phyloP scores from a whole-genome alignment of 1,284 basidiomycete genomes.

The Cryptococcus sp. region DNA sequence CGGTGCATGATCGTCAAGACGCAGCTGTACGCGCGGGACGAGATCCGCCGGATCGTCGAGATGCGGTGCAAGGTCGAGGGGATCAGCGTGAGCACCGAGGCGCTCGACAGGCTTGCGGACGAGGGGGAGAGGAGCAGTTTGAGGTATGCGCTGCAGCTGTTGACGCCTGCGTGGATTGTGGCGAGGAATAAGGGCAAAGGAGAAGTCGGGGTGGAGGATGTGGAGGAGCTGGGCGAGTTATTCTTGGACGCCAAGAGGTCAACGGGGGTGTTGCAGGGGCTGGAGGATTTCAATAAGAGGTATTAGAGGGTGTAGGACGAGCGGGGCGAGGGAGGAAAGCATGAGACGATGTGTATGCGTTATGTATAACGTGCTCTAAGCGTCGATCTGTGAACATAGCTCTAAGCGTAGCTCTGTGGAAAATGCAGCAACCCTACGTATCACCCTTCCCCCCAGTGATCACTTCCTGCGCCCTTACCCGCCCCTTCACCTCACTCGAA shows the following conservation, averaged over 20 bases:
- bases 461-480: slow-evolving; percentile 14
- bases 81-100: slow-evolving; percentile 69
- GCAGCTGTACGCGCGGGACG: slow-evolving; percentile 73
- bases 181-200: slow-evolving; percentile 69
- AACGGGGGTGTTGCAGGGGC: slow-evolving; percentile 38
- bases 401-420: background rate
- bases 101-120: slow-evolving; percentile 73
- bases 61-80: slow-evolving; percentile 84
- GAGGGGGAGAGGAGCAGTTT: slow-evolving; percentile 82
- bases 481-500: slow-evolving; percentile 18
- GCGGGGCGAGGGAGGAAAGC: background rate
- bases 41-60: slow-evolving; percentile 83
- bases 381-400: background rate
- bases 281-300: slow-evolving; percentile 28
- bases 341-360: background rate
- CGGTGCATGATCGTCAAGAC: slow-evolving; percentile 97
- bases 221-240: slow-evolving; percentile 85
- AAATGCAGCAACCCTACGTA: background rate
- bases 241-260: slow-evolving; percentile 84
- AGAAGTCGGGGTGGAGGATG: slow-evolving; percentile 80
- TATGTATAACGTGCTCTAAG: background rate
- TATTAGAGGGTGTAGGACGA: slow-evolving; percentile 25
- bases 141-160: slow-evolving; percentile 87
- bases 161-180: slow-evolving; percentile 89
- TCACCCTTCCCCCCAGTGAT: background rate